Evolutionary conservation across 176 grass and related monocot genomes (phyloP), one percentile per base, ranked within the genome.

Genomic region (Urochloa ruziziensis): DNA sequence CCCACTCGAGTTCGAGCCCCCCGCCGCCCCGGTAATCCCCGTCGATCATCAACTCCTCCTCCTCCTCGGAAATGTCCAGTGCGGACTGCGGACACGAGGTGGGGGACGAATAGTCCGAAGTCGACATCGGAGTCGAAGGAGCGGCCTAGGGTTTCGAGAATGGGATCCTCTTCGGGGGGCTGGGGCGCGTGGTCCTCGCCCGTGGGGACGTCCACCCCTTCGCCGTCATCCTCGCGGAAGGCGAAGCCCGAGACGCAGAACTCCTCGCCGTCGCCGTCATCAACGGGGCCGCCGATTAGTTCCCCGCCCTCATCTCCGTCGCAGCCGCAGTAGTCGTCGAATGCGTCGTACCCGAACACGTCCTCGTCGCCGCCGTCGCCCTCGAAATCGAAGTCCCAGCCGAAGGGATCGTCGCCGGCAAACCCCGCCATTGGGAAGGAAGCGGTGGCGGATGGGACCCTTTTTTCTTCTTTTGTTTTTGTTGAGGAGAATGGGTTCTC

Each of bases 381-480:
- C 1, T 43, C 81, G 75, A 74, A 73, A 24, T 28, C 80, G 67
- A 17, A 47, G 30, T 39, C 80, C 25, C 5, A 36, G n/a, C n/a
- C n/a, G n/a, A n/a, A n/a, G 39, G 64, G 51, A 64, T 75, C 60
- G 44, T 70, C 83, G 83, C 83, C 87, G 74, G 77, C 84, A 63
- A 78, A 32, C 28, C 86, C 80, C 17, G 87, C 87, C 91, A 92
- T 89, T 43, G 73, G 35, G 27, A 34, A 49, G n/a, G 27, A 21
- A 15, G 37, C 17, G 56, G 51, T 36, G 48, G 33, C 53, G 16
- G 16, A 13, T 4, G 47, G 10, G 21, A 2, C 9, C 16, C 21
- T 4, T 70, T 28, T n/a, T n/a, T n/a, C n/a, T n/a, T n/a, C n/a
- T n/a, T n/a, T n/a, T n/a, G n/a, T n/a, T n/a, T n/a, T n/a, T n/a